Conservation (phyloP, 345 rosid species). For the Pelargonium nanum region DNA sequence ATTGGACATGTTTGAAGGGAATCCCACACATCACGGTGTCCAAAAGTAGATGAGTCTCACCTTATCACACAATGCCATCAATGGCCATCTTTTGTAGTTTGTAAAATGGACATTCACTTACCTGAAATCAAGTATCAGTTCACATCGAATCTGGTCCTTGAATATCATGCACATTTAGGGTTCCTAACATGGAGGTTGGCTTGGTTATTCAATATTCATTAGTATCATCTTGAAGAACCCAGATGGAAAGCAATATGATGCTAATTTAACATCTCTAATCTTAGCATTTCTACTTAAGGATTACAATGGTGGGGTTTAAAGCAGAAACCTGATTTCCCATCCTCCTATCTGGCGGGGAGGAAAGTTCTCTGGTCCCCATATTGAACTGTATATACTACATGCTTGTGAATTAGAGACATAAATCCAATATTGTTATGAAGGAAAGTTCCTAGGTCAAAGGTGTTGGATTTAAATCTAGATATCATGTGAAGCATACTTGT, state of each 20-base stretch:
- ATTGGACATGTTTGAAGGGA: not conserved
- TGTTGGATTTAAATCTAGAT: not conserved
- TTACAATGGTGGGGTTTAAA: not conserved
- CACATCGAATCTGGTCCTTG: not conserved
- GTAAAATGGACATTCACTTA: not conserved
- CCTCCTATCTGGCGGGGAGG: not conserved
- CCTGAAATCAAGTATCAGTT: not conserved
- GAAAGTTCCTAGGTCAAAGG: not conserved
- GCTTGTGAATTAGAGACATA: not conserved
- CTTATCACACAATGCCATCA: not conserved
- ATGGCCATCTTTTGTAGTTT: not conserved
- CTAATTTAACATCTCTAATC: too few species aligned
- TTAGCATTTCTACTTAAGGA: not conserved
- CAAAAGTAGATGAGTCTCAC: not conserved
- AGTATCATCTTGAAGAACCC: not conserved
- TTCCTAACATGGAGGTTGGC: not conserved
- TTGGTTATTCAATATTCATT: not conserved
- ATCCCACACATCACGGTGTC: not conserved
- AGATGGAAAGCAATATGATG: not conserved
- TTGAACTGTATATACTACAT: not conserved
- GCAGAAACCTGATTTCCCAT: not conserved
- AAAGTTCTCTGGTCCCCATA: not conserved
- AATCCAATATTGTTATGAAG: not conserved
- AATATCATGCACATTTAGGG: not conserved
- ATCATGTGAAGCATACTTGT: not conserved